A percentile compares a stretch with the other conserved stretches of the same genome.
Evolutionary conservation across 2,329 filamentous ascomycete genomes (phyloP).

Genomic region (Escovopsis sp.): DNA sequence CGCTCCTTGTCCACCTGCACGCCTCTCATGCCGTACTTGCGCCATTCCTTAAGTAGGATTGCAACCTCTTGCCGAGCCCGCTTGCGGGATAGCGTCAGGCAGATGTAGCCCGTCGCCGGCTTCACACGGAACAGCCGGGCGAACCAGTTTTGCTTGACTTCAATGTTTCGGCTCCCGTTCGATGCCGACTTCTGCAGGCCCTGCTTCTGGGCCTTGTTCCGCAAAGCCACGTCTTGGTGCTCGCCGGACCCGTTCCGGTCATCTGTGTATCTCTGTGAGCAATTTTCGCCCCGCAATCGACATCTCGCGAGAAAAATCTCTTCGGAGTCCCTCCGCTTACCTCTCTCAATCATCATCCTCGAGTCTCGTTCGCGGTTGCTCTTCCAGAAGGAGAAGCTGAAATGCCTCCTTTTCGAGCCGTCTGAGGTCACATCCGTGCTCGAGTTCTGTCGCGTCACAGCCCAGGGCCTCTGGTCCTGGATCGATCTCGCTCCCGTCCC

Average conservation of each 20-base stretch:
- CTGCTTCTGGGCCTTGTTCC: neutral
- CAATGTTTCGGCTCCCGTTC: constrained; percentile 36
- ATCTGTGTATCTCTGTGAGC: neutral
- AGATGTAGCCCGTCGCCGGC: constrained; percentile 60
- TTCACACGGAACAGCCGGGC: constrained; percentile 81
- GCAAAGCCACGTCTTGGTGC: neutral
- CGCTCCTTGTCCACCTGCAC: constrained; percentile 64
- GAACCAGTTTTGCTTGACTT: constrained; percentile 70
- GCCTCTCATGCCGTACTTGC: constrained; percentile 64
- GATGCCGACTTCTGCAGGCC: constrained; percentile 21
- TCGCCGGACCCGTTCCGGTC: neutral
- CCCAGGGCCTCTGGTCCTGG: constrained; percentile 3
- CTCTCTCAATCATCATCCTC: constrained; percentile 30
- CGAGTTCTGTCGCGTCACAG: constrained; percentile 6
- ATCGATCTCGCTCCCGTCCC: constrained; percentile 1
- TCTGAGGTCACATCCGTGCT: constrained; percentile 10
- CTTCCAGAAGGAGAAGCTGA: constrained; percentile 42
- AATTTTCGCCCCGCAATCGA: neutral
- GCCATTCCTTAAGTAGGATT: constrained; percentile 63
- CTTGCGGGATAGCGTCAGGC: constrained; percentile 53
- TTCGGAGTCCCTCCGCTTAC: constrained; percentile 4
- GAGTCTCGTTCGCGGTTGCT: constrained; percentile 27
- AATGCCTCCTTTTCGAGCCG: constrained; percentile 33
- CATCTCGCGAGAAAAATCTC: neutral
- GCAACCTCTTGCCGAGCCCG: constrained; percentile 64